phyloP scores from a whole-genome alignment of 352 stramenopile species.

The Achlya hypogyna region DNA sequence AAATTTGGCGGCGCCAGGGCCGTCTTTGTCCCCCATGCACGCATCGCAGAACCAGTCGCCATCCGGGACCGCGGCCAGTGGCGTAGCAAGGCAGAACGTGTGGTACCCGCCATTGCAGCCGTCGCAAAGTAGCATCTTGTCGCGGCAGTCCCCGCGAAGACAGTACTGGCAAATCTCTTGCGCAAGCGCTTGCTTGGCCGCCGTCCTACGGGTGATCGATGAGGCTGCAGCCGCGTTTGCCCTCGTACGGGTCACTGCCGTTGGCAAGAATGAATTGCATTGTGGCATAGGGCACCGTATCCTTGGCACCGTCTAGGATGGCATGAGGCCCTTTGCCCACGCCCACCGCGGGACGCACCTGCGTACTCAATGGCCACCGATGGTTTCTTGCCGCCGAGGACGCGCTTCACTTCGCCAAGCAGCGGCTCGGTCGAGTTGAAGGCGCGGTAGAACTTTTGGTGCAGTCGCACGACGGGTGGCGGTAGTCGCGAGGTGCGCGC shows the following conservation, averaged over 20 bases:
- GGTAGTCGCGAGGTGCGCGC: conserved; percentile 39
- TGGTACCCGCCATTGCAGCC: conserved; percentile 75
- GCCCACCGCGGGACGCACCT: not conserved
- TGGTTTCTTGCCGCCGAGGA: conserved; percentile 66
- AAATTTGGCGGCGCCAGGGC: conserved; percentile 45
- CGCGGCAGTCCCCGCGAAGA: conserved; percentile 68
- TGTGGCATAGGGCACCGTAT: conserved; percentile 16
- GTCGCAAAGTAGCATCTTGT: conserved; percentile 73
- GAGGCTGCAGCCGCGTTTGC: not conserved
- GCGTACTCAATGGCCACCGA: conserved; percentile 55
- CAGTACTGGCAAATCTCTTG: conserved; percentile 80
- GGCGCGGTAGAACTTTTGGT: conserved; percentile 70
- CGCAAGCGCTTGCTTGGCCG: conserved; percentile 63
- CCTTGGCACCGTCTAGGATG: not conserved
- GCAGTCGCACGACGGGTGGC: conserved; percentile 40
- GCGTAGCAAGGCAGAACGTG: conserved; percentile 62
- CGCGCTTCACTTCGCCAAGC: conserved; percentile 58
- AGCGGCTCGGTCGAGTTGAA: conserved; percentile 47
- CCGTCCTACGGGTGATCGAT: conserved; percentile 28
- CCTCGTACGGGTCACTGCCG: conserved; percentile 53
- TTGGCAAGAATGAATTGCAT: conserved; percentile 79
- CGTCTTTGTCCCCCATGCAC: conserved; percentile 49
- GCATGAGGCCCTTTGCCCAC: not conserved
- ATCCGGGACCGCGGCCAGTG: conserved; percentile 40
- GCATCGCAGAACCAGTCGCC: conserved; percentile 75